phyloP scores from a whole-genome alignment of 768 basidiomycete species.

The Macrolepiota dolichaula region DNA sequence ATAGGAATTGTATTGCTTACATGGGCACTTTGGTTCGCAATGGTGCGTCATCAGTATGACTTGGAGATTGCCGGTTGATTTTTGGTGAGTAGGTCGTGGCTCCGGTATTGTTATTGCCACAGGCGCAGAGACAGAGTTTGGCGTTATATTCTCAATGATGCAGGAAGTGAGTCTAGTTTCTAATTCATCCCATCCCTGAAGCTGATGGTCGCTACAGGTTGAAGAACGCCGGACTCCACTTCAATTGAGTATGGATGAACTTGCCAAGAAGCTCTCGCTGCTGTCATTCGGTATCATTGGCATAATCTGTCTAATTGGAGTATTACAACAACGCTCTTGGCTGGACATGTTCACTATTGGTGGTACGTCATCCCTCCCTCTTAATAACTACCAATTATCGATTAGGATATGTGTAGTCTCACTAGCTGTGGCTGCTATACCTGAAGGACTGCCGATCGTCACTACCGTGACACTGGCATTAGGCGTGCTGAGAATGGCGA shows the following conservation, averaged over 20 bases:
- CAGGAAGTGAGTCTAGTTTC: conserved; percentile 63
- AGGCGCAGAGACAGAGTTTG: conserved; percentile 88
- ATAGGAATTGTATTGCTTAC: conserved; percentile 84
- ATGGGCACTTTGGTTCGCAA: conserved; percentile 96
- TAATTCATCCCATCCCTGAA: not conserved
- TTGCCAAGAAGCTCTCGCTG: conserved; percentile 87
- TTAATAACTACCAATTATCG: not conserved
- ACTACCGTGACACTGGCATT: conserved; percentile 96
- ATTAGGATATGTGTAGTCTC: conserved; percentile 58
- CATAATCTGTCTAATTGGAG: conserved; percentile 86
- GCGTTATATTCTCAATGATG: conserved; percentile 97
- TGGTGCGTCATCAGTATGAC: conserved; percentile 41
- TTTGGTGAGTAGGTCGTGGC: conserved; percentile 56
- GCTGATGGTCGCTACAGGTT: conserved; percentile 27
- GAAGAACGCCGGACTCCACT: conserved; percentile 92
- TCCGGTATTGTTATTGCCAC: conserved; percentile 85
- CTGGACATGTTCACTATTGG: conserved; percentile 99
- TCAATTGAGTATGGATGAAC: conserved; percentile 93
- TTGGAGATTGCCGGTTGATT: not conserved
- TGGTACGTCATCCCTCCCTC: conserved; percentile 46
- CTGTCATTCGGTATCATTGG: conserved; percentile 95
- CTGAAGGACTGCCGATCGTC: conserved; percentile 94
- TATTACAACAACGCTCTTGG: conserved; percentile 84
- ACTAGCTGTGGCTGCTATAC: conserved; percentile 96
- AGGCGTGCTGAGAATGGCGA: conserved; percentile 91